Conservation (phyloP, 352 stramenopile genomes). For the Vaucheria bursata region DNA sequence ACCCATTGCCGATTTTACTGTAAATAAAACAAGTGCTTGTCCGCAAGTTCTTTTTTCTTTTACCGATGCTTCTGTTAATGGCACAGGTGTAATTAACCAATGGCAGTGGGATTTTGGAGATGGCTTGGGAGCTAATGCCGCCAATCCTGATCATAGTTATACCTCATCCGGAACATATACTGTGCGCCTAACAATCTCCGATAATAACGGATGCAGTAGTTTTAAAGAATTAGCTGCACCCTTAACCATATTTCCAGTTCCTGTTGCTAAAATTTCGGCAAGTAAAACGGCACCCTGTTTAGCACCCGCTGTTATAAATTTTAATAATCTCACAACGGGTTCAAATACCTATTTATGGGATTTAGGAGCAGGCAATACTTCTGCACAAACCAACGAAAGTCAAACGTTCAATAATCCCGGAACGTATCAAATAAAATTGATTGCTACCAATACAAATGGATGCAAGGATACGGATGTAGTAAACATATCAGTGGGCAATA, state of each 20-base stretch:
- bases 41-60: conserved; percentile 8
- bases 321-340: conserved; percentile 8
- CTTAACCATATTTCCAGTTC: conserved; percentile 8
- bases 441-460: conserved; percentile 8
- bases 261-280: conserved; percentile 7
- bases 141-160: conserved; percentile 8
- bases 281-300: conserved; percentile 6
- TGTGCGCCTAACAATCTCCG: conserved; percentile 4
- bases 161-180: conserved; percentile 6
- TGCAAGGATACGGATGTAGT: conserved; percentile 6
- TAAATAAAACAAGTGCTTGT: conserved; percentile 9
- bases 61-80: conserved; percentile 7
- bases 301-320: conserved; percentile 7
- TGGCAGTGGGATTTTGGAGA: conserved; percentile 5
- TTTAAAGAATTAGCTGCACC: conserved; percentile 8
- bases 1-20: conserved; percentile 6
- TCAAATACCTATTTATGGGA: conserved; percentile 8
- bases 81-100: conserved; percentile 7
- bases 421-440: conserved; percentile 9
- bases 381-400: conserved; percentile 6
- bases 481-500: conserved; percentile 8
- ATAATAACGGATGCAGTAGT: conserved; percentile 8
- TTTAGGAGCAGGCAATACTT: conserved; percentile 7
- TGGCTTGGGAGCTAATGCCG: conserved; percentile 4
- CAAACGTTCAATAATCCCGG: conserved; percentile 6